Evolutionary conservation across 148 eudicot species (phyloP).

Genomic region (Salicornia ramosissima): DNA sequence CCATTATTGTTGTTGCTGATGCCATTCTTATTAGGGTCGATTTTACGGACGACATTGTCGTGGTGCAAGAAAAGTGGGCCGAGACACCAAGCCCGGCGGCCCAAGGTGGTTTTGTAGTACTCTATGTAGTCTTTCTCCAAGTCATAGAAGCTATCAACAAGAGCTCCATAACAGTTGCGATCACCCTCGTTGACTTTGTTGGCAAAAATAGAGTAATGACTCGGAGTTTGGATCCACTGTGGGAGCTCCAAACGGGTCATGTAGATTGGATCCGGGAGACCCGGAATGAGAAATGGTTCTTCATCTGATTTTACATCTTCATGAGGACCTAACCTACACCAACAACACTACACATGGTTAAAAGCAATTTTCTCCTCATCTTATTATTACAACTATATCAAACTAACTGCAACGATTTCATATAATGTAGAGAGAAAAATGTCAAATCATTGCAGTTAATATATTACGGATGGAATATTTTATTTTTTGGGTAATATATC

Average conservation of each 20-base stretch:
- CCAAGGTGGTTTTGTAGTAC: neutral
- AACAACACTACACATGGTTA: too few relatives aligned
- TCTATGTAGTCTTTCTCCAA: conserved; percentile 12
- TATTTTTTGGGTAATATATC: too few relatives aligned
- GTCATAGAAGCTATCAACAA: conserved; percentile 16
- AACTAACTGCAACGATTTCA: too few relatives aligned
- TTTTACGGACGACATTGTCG: neutral
- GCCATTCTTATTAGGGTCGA: too few relatives aligned
- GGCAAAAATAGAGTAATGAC: conserved; percentile 10
- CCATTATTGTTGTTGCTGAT: neutral
- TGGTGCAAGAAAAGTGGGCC: conserved; percentile 10
- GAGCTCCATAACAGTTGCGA: conserved; percentile 12
- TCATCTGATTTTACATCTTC: neutral
- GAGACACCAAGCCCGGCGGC: conserved; percentile 13
- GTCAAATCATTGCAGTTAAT: too few relatives aligned
- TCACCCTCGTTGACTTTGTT: conserved; percentile 11
- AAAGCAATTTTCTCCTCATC: too few relatives aligned
- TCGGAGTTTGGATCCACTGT: conserved; percentile 8
- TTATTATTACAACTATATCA: too few relatives aligned
- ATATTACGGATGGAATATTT: too few relatives aligned
- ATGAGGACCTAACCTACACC: conserved; percentile 11
- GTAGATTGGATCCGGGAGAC: conserved; percentile 13
- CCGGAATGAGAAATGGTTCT: conserved; percentile 10
- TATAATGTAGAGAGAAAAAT: too few relatives aligned
- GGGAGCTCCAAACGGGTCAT: conserved; percentile 17